Base-by-base conservation (phyloP, 208 protist species). In the Leishmania martiniquensis region DNA sequence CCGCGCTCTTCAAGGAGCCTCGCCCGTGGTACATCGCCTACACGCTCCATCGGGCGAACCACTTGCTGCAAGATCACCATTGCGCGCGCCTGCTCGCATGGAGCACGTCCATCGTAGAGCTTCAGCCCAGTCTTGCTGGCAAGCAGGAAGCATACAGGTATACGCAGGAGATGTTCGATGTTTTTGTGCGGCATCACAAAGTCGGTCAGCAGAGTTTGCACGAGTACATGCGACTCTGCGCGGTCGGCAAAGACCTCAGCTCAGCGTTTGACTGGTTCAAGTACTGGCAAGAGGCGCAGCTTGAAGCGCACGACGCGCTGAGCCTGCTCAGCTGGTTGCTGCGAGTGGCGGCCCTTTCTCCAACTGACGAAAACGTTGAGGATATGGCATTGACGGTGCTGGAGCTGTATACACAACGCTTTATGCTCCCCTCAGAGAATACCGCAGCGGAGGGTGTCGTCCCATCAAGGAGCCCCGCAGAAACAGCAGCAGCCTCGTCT, bases 231-330 rank as follows among this genome's bases (percentile, higher is more conserved):
- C 87, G 94, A 3, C 81, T 97, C 37, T 97, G 94, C 70, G 91
- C 88, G 3, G 84, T 87, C 0, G 94, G 94, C 2, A 83, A 87
- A 12, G 94, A 97, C 60, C 80, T 97, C 44, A 96, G 87, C 15
- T 89, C 85, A 7, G 94, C 92, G n/a, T 97, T 90, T 72, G 86
- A 90, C 22, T 96, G 92, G 91, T 87, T 95, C 65, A 88, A 95
- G 81, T 93, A 91, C 84, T 92, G 90, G 86, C 85, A 95, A n/a
- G 91, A 97, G 69, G 72, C 85, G 6, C 72, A 87, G 15, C 63
- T 85, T 7, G 68, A 67, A 20, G 90, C 78, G 49, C 66, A 74
- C 9, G 71, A 62, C 32, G 75, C 74, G 1, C 67, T 86, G 17
- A 47, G 25, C n/a, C 72, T 81, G 29, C 77, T 91, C 45, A 87